Conservation (phyloP, 75 land plant genomes). For the Larix kaempferi region DNA sequence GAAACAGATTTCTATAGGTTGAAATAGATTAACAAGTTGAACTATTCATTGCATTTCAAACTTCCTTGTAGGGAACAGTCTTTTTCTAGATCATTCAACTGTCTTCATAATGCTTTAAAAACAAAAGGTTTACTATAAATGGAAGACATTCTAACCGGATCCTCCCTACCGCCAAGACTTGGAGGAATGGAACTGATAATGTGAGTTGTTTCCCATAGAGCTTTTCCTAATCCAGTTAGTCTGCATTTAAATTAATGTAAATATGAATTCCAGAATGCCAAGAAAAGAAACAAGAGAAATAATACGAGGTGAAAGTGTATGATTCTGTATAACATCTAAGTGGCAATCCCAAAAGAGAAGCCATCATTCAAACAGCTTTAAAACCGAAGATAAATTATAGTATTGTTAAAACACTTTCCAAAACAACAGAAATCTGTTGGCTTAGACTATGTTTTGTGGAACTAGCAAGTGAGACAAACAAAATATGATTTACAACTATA, state of each 20-base stretch:
- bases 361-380: background rate
- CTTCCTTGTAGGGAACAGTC: no score
- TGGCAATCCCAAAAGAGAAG: background rate
- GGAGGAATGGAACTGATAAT: slow-evolving; percentile 8
- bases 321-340: background rate
- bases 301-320: background rate
- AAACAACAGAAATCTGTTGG: background rate
- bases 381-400: background rate
- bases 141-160: slow-evolving; percentile 4
- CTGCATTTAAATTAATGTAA: slow-evolving; percentile 4
- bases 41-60: no score
- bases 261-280: background rate
- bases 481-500: background rate
- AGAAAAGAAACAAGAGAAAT: background rate
- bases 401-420: background rate
- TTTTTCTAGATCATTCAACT: no score
- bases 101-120: no score
- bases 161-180: background rate
- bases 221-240: background rate
- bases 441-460: background rate
- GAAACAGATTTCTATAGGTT: no score
- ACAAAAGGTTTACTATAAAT: no score
- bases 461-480: background rate
- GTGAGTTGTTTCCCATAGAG: slow-evolving; percentile 4
- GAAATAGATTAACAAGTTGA: no score